Evolutionary conservation across 306 rosid genomes (phyloP).

Genomic region (Crotalaria pallida): DNA sequence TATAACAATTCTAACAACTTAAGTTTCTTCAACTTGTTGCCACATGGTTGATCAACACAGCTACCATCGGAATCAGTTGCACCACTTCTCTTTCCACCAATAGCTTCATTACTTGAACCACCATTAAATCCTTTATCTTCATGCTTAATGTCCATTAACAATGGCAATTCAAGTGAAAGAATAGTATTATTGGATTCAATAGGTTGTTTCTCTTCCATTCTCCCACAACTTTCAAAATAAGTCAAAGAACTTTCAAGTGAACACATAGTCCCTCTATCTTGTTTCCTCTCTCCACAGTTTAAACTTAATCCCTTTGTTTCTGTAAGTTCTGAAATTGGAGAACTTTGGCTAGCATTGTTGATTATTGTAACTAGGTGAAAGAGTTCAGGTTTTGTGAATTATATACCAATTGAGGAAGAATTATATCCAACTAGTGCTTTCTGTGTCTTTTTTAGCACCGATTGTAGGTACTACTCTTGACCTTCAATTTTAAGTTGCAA

Average conservation of each 20-base stretch:
- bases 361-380: conserved; percentile 71
- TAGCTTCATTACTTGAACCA: too few relatives aligned
- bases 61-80: conserved; percentile 36
- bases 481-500: conserved; percentile 88
- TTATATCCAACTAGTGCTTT: conserved; percentile 65
- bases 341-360: conserved; percentile 52
- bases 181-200: too few relatives aligned
- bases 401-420: conserved; percentile 59
- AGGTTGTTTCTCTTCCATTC: too few relatives aligned
- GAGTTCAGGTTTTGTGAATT: conserved; percentile 68
- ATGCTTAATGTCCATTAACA: too few relatives aligned
- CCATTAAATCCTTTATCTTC: background rate
- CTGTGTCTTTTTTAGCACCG: conserved; percentile 71
- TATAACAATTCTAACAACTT: conserved; percentile 27
- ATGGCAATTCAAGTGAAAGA: too few relatives aligned
- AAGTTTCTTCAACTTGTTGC: conserved; percentile 33
- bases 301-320: too few relatives aligned
- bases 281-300: too few relatives aligned
- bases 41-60: conserved; percentile 42
- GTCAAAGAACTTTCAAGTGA: too few relatives aligned
- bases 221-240: too few relatives aligned
- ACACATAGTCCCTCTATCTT: too few relatives aligned
- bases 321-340: conserved; percentile 40
- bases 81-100: conserved; percentile 58
- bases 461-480: conserved; percentile 84